A percentile compares a stretch with the other conserved stretches of the same genome.
phyloP scores from a whole-genome alignment of 2,329 filamentous ascomycete genomes.

The Penicillium corylophilum region DNA sequence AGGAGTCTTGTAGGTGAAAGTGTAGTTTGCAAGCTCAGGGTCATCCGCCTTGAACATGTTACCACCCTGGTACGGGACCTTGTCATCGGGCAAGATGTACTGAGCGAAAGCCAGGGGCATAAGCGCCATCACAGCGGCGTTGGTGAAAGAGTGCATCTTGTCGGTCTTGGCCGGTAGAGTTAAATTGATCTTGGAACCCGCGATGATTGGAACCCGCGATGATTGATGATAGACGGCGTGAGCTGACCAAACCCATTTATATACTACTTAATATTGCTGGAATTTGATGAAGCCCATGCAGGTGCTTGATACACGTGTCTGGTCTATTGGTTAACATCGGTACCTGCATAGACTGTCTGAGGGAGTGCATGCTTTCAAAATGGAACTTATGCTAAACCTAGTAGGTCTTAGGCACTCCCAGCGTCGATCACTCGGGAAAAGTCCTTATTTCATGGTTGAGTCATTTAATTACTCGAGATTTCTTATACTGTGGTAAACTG shows the following conservation, averaged over 20 bases:
- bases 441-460: too few relatives aligned
- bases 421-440: too few relatives aligned
- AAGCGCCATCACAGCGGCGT: not conserved
- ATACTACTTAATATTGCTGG: not conserved
- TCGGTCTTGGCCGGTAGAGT: not conserved
- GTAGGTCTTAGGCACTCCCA: too few relatives aligned
- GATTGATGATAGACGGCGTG: too few relatives aligned
- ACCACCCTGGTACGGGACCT: not conserved
- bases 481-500: too few relatives aligned
- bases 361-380: too few relatives aligned
- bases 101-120: not conserved
- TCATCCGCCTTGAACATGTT: conserved; percentile 1
- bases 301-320: not conserved
- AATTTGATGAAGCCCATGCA: not conserved
- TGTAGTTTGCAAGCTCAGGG: not conserved
- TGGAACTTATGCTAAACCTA: too few relatives aligned
- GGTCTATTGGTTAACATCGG: too few relatives aligned
- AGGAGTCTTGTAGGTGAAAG: conserved; percentile 1
- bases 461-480: too few relatives aligned
- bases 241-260: not conserved
- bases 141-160: not conserved
- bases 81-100: not conserved
- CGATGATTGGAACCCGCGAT: too few relatives aligned
- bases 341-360: too few relatives aligned
- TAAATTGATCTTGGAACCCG: too few relatives aligned